Percentiles rank a stretch among this genome's conserved stretches.
Evolutionary conservation across 306 rosid species (phyloP).

Genomic region (Rosa multiflora): DNA sequence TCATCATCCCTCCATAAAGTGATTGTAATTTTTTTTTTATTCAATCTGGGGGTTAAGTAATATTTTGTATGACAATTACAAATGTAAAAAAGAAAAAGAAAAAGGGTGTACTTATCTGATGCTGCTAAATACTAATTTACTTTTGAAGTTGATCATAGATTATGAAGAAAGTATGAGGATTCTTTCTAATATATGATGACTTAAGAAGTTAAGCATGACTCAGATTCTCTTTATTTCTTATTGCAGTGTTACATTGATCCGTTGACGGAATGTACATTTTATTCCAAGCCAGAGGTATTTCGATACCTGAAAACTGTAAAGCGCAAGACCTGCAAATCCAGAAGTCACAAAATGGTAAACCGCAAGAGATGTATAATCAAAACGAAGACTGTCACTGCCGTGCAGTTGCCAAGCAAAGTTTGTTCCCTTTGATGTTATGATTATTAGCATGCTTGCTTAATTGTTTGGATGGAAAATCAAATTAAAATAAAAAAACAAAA

Average conservation of each 20-base stretch:
- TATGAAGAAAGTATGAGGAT: constrained; percentile 14
- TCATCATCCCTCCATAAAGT: background rate
- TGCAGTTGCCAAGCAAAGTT: constrained; percentile 46
- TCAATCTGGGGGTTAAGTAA: background rate
- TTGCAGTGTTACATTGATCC: constrained; percentile 80
- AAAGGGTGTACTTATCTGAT: background rate
- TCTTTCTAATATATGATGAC: constrained; percentile 5
- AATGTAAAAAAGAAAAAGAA: background rate
- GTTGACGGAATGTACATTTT: constrained; percentile 53
- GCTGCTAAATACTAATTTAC: background rate
- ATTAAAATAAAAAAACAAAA: background rate
- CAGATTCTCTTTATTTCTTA: constrained; percentile 21
- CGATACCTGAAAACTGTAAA: constrained; percentile 59
- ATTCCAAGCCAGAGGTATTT: constrained; percentile 82
- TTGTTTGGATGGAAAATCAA: constrained; percentile 4
- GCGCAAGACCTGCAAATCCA: constrained; percentile 31
- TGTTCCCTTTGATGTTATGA: constrained; percentile 27
- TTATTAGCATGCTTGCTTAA: background rate
- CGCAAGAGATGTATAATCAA: constrained; percentile 30
- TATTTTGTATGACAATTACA: background rate
- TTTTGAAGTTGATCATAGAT: background rate
- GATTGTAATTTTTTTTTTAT: background rate
- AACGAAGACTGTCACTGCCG: constrained; percentile 29
- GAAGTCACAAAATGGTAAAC: constrained; percentile 47
- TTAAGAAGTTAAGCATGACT: background rate